A percentile compares a stretch with the other conserved stretches of the same genome.
phyloP scores from a whole-genome alignment of 768 basidiomycete genomes.

The Mycena albidolilacea region DNA sequence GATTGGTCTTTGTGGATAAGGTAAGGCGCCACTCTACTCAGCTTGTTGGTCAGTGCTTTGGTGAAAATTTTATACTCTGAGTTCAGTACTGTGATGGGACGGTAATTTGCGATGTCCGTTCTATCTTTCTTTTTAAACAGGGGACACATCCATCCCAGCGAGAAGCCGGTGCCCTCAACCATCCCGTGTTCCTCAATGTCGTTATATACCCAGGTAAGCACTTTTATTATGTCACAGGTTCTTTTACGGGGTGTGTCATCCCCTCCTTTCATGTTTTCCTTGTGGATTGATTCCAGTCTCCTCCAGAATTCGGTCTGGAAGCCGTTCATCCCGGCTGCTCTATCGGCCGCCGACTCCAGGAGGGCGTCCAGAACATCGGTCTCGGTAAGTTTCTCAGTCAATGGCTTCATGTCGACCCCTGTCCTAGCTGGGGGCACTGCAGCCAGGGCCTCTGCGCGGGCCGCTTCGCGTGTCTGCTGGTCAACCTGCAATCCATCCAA shows the following conservation, averaged over 20 bases:
- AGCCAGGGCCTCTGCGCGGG: not conserved
- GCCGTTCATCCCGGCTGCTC: slow-evolving; percentile 7
- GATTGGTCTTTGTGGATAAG: no score
- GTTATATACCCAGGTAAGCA: slow-evolving; percentile 10
- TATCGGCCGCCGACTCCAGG: not conserved
- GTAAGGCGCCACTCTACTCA: no score
- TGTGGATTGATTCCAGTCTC: not conserved
- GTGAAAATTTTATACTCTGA: no score
- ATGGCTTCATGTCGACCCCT: not conserved
- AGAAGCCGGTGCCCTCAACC: slow-evolving; percentile 1
- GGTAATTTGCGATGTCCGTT: no score
- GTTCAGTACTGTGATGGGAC: no score
- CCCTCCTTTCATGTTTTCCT: not conserved
- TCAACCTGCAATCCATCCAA: not conserved
- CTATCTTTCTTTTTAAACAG: no score
- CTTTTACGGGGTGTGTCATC: not conserved
- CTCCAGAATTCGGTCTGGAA: not conserved
- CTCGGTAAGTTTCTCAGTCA: not conserved
- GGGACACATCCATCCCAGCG: not conserved
- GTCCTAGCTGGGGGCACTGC: not conserved
- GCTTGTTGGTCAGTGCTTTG: no score
- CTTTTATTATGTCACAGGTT: not conserved
- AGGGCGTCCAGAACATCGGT: not conserved
- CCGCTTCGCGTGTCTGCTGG: not conserved
- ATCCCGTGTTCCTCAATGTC: not conserved